Conservation (phyloP, 2,329 filamentous ascomycete species). For the Pseudogymnoascus sp. region DNA sequence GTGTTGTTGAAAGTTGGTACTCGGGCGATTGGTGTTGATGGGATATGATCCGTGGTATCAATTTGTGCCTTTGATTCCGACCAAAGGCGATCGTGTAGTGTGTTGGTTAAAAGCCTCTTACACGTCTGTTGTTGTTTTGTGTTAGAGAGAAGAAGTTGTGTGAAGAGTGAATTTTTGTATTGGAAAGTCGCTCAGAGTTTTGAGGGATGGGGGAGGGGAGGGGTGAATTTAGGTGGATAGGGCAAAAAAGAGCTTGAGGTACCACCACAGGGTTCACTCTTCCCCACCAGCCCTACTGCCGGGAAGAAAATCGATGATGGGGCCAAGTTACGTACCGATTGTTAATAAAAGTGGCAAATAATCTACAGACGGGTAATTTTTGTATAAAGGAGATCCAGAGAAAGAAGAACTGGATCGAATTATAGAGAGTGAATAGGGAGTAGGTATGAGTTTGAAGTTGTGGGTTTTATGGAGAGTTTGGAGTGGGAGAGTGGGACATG, state of each 20-base stretch:
- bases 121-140: not conserved
- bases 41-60: slow-evolving; percentile 43
- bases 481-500: not conserved
- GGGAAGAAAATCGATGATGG: slow-evolving; percentile 3
- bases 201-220: not conserved
- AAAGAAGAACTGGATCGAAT: not conserved
- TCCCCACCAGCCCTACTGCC: not conserved
- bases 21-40: slow-evolving; percentile 33
- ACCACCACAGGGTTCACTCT: not conserved
- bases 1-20: slow-evolving; percentile 62
- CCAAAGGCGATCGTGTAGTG: slow-evolving; percentile 49
- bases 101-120: not conserved
- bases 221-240: not conserved
- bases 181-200: slow-evolving; percentile 4
- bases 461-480: not conserved
- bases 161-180: not conserved
- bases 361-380: not conserved
- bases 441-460: not conserved
- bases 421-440: not conserved
- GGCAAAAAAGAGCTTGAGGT: not conserved
- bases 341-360: not conserved
- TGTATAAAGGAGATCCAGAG: not conserved
- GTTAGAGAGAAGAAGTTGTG: not conserved
- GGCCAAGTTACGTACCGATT: not conserved
- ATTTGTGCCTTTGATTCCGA: slow-evolving; percentile 50